phyloP scores from a whole-genome alignment of 148 eudicot species.

The Polygonum aviculare region DNA sequence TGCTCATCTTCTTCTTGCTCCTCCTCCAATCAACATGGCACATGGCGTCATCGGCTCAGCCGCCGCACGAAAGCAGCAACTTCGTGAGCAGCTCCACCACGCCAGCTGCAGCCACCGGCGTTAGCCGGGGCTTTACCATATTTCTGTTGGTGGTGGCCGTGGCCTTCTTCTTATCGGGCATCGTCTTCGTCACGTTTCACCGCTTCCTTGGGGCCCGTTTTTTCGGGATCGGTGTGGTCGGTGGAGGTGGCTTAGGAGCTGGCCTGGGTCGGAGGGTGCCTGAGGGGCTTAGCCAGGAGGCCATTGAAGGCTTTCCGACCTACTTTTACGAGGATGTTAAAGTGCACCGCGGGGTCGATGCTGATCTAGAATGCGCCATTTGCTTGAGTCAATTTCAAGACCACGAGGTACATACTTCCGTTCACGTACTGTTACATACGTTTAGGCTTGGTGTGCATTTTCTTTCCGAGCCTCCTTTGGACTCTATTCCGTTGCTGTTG shows the following conservation, averaged over 20 bases:
- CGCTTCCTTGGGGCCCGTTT: neutral
- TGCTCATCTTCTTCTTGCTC: neutral
- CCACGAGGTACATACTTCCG: neutral
- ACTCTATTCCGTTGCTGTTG: too few relatives aligned
- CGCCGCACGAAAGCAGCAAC: neutral
- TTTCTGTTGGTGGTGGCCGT: neutral
- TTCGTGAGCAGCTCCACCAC: neutral
- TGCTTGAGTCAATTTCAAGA: slow-evolving; percentile 27
- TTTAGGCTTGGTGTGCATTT: too few relatives aligned
- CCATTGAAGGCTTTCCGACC: slow-evolving; percentile 18
- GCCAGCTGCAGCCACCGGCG: neutral
- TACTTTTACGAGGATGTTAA: slow-evolving; percentile 23
- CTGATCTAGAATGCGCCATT: slow-evolving; percentile 25
- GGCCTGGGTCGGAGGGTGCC: neutral
- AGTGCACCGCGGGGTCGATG: slow-evolving; percentile 18
- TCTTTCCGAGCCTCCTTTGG: too few relatives aligned
- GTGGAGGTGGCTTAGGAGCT: neutral
- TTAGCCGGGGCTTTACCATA: neutral
- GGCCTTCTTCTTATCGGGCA: neutral
- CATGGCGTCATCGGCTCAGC: neutral
- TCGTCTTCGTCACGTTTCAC: neutral
- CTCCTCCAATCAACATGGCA: neutral
- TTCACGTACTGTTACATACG: too few relatives aligned
- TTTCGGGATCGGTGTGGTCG: neutral
- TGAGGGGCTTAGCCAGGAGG: neutral